These are phyloP conservation scores for Fabrea salina DNA, from an alignment of 169 alveolate species.

Conservation along the genomic window DNA sequence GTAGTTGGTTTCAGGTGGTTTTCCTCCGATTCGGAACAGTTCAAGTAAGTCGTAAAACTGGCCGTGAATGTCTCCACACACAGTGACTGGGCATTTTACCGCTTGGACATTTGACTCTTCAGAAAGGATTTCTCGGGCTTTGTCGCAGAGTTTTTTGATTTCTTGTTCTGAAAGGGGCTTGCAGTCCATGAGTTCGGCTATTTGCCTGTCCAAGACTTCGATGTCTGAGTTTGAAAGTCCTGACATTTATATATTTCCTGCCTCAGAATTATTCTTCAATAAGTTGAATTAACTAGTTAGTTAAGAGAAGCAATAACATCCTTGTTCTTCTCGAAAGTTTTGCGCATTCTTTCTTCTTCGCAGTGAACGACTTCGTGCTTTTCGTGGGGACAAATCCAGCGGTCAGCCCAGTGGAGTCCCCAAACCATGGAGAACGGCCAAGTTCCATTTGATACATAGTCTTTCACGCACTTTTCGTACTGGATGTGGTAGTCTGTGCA, in stretches of 20 bases:
- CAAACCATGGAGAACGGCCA: background rate
- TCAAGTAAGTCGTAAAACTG: slow-evolving; percentile 82
- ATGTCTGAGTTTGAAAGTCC: slow-evolving; percentile 30
- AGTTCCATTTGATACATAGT: background rate
- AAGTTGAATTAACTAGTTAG: no score
- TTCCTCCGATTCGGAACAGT: slow-evolving; percentile 76
- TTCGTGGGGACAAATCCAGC: background rate
- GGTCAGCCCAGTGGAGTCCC: background rate
- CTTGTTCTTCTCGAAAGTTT: background rate
- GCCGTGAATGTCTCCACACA: slow-evolving; percentile 89
- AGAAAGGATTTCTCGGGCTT: slow-evolving; percentile 80
- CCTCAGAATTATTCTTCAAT: no score
- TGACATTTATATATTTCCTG: no score
- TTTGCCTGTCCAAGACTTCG: slow-evolving; percentile 56
- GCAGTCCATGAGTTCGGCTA: slow-evolving; percentile 63
- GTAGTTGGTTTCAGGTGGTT: slow-evolving; percentile 74
- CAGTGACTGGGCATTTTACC: slow-evolving; percentile 83
- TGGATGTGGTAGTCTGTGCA: background rate
- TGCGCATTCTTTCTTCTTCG: background rate
- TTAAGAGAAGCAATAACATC: no score
- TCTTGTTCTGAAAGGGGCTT: slow-evolving; percentile 63
- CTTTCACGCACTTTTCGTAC: background rate
- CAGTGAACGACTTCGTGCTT: background rate
- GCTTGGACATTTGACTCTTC: slow-evolving; percentile 86
- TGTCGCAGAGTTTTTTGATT: slow-evolving; percentile 73